These are phyloP conservation scores for Cunninghamia lanceolata DNA, from an alignment of 75 land plant genomes.

Conservation along the genomic window DNA sequence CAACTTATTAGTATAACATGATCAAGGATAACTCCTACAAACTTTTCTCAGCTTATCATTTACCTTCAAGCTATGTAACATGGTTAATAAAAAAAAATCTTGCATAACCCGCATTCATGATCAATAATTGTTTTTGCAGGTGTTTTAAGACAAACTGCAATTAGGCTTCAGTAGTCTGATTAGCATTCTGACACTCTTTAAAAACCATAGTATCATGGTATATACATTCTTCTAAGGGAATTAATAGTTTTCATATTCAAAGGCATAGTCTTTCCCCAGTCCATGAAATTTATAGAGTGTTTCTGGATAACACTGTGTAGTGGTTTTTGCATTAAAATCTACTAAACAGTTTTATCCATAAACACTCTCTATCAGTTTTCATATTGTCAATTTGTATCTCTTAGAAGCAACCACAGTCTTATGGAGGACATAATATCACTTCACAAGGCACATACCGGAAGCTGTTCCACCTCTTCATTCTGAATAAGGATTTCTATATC, in stretches of 20 bases:
- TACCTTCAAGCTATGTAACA: background rate
- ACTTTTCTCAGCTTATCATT: background rate
- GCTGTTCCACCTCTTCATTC: constrained; percentile 56
- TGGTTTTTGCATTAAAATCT: too few species aligned
- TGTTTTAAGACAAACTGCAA: background rate
- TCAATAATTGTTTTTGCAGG: background rate
- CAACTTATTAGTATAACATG: background rate
- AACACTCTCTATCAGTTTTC: background rate
- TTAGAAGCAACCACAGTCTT: background rate
- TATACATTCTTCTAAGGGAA: background rate
- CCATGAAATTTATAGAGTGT: too few species aligned
- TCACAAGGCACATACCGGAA: constrained; percentile 36
- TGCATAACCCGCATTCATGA: background rate
- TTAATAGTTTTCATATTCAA: background rate
- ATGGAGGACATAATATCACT: background rate
- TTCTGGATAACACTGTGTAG: too few species aligned
- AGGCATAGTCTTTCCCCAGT: too few species aligned
- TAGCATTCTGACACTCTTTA: background rate
- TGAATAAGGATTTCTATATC: constrained; percentile 92
- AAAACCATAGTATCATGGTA: background rate
- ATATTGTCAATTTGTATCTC: background rate
- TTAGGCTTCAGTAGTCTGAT: background rate
- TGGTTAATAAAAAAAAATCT: background rate
- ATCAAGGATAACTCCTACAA: background rate
- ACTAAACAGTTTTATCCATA: background rate